These are phyloP conservation scores for Rachicladosporium sp. DNA, from an alignment of 2,329 filamentous ascomycete species.

Conservation along the genomic window DNA sequence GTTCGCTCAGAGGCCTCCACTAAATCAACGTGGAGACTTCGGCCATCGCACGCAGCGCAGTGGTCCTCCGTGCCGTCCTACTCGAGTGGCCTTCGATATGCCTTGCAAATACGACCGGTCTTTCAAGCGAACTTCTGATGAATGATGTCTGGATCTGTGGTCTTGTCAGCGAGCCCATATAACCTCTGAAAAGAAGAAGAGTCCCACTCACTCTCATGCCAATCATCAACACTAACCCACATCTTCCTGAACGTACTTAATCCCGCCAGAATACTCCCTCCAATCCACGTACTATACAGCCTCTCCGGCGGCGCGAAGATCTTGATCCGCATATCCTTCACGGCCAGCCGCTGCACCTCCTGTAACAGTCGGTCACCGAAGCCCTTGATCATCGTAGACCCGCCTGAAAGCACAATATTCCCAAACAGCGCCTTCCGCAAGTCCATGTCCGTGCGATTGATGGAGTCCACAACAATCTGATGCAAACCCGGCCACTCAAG, in stretches of 20 bases:
- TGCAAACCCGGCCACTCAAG: constrained; percentile 95
- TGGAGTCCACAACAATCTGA: constrained; percentile 94
- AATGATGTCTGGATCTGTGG: constrained; percentile 75
- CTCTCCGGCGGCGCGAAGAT: constrained; percentile 96
- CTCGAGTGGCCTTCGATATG: no score
- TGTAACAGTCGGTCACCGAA: constrained; percentile 87
- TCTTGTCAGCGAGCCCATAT: constrained; percentile 1
- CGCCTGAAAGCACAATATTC: constrained; percentile 94
- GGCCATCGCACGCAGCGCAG: no score
- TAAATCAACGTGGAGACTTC: no score
- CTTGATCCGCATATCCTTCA: constrained; percentile 99
- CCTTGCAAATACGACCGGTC: no score
- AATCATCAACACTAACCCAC: constrained; percentile 99
- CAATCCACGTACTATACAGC: constrained; percentile 99
- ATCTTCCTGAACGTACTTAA: constrained; percentile 99
- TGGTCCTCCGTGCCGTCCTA: no score
- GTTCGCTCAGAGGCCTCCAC: no score
- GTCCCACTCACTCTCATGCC: constrained; percentile 63
- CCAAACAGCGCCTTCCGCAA: constrained; percentile 85
- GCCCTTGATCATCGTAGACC: constrained; percentile 90
- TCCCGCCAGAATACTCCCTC: constrained; percentile 90
- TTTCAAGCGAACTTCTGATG: constrained; percentile 83
- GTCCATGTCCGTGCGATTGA: constrained; percentile 89
- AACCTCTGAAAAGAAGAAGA: neutral
- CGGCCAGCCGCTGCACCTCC: constrained; percentile 83